Evolutionary conservation across 2,329 filamentous ascomycete species (phyloP), one percentile per base, ranked within the genome.

Genomic region (Thielaviopsis ethacetica): DNA sequence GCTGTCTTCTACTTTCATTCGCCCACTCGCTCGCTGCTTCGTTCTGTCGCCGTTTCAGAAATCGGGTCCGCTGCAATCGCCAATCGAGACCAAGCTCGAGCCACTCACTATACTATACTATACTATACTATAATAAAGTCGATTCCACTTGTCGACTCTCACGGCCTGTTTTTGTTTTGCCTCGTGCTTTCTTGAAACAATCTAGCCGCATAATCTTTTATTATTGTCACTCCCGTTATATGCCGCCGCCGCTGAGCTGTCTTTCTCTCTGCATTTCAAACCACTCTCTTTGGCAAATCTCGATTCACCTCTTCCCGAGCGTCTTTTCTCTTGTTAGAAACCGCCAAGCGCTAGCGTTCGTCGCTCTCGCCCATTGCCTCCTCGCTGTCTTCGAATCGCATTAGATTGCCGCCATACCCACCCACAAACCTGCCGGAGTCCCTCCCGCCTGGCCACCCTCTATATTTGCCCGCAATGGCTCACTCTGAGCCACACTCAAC

Each of bases 371-470:
- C 13, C 38, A n/a, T 44, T 34, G 30, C 30, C 10, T 34, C 30
- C 7, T 12, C 12, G 38, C 17, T 10, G 17, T 44, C 15, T 7
- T 44, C 38, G 38, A 44, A n/a, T 44, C 38, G 12, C 7, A 44
- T n/a, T n/a, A 44, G 13, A 34, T 34, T 34, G 30, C 30, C 10
- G 30, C 30, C 30, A 34, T 34, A 34, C 38, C 38, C 38, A 17
- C 38, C 38, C 15, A 17, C 38, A 12, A 22, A 27, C n/a, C 34
- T 54, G 57, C 57, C 49, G 15, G 57, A 59, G 57, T 50, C 57
- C 57, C 57, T 59, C 57, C 54, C 49, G 57, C 57, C 50, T 54
- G 34, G 38, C 26, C 15, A 13, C 34, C 17, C 51, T 19, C 38
- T 22, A 34, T 22, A 26, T 17, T 21, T 10, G 21, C n/a, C 38